Base-by-base conservation (phyloP, 495 filamentous ascomycete genomes). In the Xanthoparmelia taractica region DNA sequence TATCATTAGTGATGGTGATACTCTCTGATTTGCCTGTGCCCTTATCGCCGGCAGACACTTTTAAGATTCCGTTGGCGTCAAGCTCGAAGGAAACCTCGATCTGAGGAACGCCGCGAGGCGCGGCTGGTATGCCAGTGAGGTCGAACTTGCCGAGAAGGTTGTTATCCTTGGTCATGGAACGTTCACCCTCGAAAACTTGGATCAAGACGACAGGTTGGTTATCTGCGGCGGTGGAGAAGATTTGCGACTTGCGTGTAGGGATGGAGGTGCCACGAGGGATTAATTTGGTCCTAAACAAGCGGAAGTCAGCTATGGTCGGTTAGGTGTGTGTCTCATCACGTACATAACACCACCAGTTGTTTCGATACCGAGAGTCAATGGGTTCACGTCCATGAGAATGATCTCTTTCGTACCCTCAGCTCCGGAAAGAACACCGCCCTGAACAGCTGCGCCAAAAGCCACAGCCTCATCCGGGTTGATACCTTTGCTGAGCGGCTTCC, bases 391-490 rank as follows among this genome's bases (percentile, higher is more conserved):
- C 89, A 96, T 92, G 71, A 97, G 90, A 76, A 96, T 90, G 63
- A 96, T 74, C 15, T 84, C 84, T 29, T 78, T 80, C 59, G 90
- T 88, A 69, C 85, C 88, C 65, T 87, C 85, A 76, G 96, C 91
- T 63, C 90, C 90, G 69, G 91, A 90, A 57, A 97, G 80, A 70
- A 97, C 87, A 87, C 91, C 93, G 81, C 88, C 93, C 81, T 97
- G 93, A 71, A 97, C 92, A 72, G 93, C 93, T 65, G 93, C 93
- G 77, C 93, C 93, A 76, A 92, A 96, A 73, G 93, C 93, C 69
- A 96, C 93, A 78, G 93, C 93, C 78, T 97, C 92, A 78, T 97
- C 93, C 67, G 93, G 93, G 82, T 97, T 97, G 73, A 97, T 95
- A 81, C 89, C 90, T 88, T 97, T 96, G 86, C 87, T 90, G 69